Percentiles rank a stretch among this genome's conserved stretches.
Evolutionary conservation across 108 stramenopile genomes (phyloP).

Genomic region (Skeletonema tropicum): DNA sequence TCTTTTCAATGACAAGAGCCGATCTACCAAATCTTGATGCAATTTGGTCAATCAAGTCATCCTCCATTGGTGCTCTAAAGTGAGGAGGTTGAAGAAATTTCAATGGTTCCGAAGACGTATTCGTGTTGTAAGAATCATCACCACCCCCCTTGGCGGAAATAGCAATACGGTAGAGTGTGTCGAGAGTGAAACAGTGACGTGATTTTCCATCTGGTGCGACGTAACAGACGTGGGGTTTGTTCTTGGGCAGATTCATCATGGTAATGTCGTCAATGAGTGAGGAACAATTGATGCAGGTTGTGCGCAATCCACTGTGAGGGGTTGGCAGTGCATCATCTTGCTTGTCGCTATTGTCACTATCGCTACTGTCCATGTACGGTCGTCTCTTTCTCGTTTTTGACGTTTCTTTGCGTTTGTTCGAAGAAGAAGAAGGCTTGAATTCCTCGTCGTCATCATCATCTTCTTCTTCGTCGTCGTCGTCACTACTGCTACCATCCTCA

Average conservation of each 20-base stretch:
- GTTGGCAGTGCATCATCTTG: background rate
- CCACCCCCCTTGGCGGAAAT: slow-evolving; percentile 42
- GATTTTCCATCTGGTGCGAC: slow-evolving; percentile 64
- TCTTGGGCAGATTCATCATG: slow-evolving; percentile 51
- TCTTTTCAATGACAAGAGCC: slow-evolving; percentile 65
- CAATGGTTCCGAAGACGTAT: slow-evolving; percentile 1
- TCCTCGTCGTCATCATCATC: slow-evolving; percentile 31
- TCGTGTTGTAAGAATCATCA: background rate
- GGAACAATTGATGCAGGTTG: slow-evolving; percentile 41
- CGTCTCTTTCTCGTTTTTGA: background rate
- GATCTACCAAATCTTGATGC: slow-evolving; percentile 74
- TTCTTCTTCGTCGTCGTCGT: slow-evolving; percentile 38
- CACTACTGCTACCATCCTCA: slow-evolving; percentile 31
- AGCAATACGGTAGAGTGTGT: slow-evolving; percentile 78
- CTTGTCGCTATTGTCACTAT: slow-evolving; percentile 14
- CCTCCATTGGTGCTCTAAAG: slow-evolving; percentile 79
- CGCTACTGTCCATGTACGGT: slow-evolving; percentile 1
- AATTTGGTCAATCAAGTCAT: slow-evolving; percentile 83
- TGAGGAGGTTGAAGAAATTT: slow-evolving; percentile 84
- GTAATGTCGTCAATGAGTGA: slow-evolving; percentile 73
- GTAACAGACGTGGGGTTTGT: slow-evolving; percentile 68
- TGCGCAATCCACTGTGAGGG: background rate
- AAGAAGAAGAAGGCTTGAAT: background rate
- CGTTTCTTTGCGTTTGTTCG: background rate
- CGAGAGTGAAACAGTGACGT: slow-evolving; percentile 80